Evolutionary conservation across 1,139 yeast genomes (phyloP), one percentile per base, ranked within the genome.

Genomic region (Yamadazyma dushanensis): DNA sequence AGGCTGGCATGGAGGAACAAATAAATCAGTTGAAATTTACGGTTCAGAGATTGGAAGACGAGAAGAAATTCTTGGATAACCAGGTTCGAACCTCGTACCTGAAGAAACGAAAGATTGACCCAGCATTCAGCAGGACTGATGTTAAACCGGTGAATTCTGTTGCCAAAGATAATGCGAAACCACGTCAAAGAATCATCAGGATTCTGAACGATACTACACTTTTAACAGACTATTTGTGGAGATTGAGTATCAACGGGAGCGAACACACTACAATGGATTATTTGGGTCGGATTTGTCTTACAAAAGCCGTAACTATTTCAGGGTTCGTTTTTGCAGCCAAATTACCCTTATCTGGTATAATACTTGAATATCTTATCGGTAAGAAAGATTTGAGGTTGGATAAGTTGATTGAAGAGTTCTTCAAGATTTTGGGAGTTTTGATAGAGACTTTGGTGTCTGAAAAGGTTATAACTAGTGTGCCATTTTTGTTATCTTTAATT

Each of bases 31-130:
- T 80, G 36, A 62, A 63, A 37, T 63, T 62, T 24, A 64, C 70
- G 17, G 64, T 84, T 2, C 78, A 71, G 44, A 71, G 73, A 41
- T 57, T 83, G 29, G 85, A 81, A 50, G 88, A 83, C 48, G 94
- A 86, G 49, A 78, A 78, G 59, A 76, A 78, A 61, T 86, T 88
- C 49, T 57, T 85, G 26, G 61, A 56, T 35, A 68, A 69, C 47
- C 76, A 70, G 45, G 47, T 70, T 31, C 54, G 59, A 36, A 51
- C 61, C 9, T 45, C 54, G 13, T 43, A 55, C 5, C 23, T 45
- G 13, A 51, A 53, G 40, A 40, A 43, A 38, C 40, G 57, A 27
- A 51, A 45, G 33, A 8, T 34, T 3, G 31, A 26, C n/a, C 13
- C 17, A 6, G 20, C 26, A 27, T n/a, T n/a, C 18, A 11, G 11